Evolutionary conservation across 345 rosid species (phyloP), one percentile per base, ranked within the genome.

Genomic region (Brassica juncea): DNA sequence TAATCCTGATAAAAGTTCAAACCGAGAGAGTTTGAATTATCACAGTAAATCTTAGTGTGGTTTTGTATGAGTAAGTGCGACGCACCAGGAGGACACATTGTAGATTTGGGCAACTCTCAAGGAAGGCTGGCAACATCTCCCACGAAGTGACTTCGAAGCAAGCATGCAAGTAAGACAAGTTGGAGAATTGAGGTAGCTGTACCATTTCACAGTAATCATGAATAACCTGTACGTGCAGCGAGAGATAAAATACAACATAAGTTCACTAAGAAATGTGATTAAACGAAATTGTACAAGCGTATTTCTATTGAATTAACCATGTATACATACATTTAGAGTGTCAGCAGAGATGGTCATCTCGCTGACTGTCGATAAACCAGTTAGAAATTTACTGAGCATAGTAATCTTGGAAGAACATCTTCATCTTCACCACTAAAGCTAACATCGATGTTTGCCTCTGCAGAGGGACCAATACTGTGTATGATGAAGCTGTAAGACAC

Each of bases 51-150:
- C 47, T 15, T 32, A 25, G 5, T 10, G 58, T 6, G 14, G 23
- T 44, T 61, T 34, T 21, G 23, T 75, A 71, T 65, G 76, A 70
- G 14, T 63, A 27, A 54, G 11, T 35, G 66, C 65, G 7, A 78
- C 82, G 5, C 58, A 52, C 58, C 58, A 52, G n/a, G 58, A 52
- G 15, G 6, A 47, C 6, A 19, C 27, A 66, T 39, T 60, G 73
- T 59, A 79, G 73, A 67, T 66, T 79, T 31, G 80, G 80, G 28
- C 68, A 80, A 75, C 63, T 70, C 69, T 58, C 68, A 28, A 80
- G 77, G 0, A 80, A 70, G 55, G 32, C 5, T 64, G 73, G 80
- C 54, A 80, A 35, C 72, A 70, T 39, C 31, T 57, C 72, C 83
- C 76, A 80, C 5, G 32, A 27, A 14, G 60, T 37, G 8, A 30